These are phyloP conservation scores for Mycena indigotica DNA, from an alignment of 768 basidiomycete species.

Conservation along the genomic window DNA sequence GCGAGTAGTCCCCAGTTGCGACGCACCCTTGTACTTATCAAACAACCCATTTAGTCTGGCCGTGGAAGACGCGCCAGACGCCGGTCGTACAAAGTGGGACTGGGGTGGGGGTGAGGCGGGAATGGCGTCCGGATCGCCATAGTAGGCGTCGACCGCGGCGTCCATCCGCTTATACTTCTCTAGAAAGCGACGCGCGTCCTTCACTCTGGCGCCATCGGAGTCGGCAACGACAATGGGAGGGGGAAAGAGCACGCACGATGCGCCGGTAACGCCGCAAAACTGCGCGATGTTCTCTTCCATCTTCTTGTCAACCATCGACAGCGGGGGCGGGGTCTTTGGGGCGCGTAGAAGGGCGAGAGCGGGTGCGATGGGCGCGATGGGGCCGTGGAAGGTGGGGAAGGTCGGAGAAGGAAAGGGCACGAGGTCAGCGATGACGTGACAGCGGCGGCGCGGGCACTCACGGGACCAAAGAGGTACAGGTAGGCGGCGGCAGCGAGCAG, in stretches of 20 bases:
- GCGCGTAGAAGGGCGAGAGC: background rate
- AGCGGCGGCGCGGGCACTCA: background rate
- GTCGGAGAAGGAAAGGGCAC: background rate
- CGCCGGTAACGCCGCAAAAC: conserved; percentile 69
- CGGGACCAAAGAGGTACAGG: background rate
- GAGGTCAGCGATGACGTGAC: background rate
- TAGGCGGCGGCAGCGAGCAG: background rate
- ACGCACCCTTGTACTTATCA: conserved; percentile 68
- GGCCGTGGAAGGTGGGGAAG: background rate
- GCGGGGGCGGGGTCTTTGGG: background rate
- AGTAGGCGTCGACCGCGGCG: conserved; percentile 71
- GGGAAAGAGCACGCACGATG: conserved; percentile 54
- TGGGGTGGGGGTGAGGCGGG: conserved; percentile 28
- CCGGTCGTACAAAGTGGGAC: conserved; percentile 19
- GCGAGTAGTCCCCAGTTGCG: too few species aligned
- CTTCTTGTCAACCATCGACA: conserved; percentile 41
- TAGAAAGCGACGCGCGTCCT: conserved; percentile 68
- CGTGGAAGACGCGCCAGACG: conserved; percentile 41
- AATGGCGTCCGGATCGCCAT: conserved; percentile 59
- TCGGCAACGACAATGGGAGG: background rate
- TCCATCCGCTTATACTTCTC: conserved; percentile 73
- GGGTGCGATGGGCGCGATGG: background rate
- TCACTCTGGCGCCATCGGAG: conserved; percentile 28
- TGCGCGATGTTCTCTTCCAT: conserved; percentile 55
- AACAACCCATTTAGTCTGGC: conserved; percentile 61